Conservation (phyloP, 805 yeast genomes). For the Yarrowia divulgata region DNA sequence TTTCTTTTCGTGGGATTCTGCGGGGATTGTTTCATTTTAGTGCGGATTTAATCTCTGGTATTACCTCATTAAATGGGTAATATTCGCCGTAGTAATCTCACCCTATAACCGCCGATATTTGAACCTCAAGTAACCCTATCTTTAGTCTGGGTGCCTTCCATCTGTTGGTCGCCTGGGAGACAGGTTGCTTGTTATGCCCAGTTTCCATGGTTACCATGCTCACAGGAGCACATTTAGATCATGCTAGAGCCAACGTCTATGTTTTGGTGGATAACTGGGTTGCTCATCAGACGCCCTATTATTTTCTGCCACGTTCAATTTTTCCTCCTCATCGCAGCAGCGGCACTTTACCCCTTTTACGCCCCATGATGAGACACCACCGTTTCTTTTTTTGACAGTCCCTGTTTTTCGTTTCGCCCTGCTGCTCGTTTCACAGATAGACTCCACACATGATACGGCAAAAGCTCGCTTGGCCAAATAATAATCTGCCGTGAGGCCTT, state of each 20-base stretch:
- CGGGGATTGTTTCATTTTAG: background rate
- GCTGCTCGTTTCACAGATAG: constrained; percentile 32
- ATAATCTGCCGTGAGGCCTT: constrained; percentile 16
- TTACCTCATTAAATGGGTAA: constrained; percentile 1
- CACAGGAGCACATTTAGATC: background rate
- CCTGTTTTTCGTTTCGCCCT: constrained; percentile 15
- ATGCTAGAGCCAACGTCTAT: background rate
- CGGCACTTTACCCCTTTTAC: constrained; percentile 12
- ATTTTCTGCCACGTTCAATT: background rate
- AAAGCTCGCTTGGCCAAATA: constrained; percentile 24
- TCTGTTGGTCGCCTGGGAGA: background rate
- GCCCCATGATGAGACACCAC: constrained; percentile 5
- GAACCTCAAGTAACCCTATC: constrained; percentile 5
- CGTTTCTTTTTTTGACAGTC: background rate
- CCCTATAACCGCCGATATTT: too few species aligned
- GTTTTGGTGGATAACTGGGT: background rate
- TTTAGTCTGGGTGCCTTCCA: too few species aligned
- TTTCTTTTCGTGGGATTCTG: background rate
- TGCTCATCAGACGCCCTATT: background rate
- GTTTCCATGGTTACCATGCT: constrained; percentile 26
- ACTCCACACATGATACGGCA: constrained; percentile 20
- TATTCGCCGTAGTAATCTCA: constrained; percentile 15
- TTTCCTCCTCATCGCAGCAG: background rate
- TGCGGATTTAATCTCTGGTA: background rate
- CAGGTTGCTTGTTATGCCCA: constrained; percentile 1